phyloP scores from a whole-genome alignment of 257 asterid species.

The Solanum raphanifolium region DNA sequence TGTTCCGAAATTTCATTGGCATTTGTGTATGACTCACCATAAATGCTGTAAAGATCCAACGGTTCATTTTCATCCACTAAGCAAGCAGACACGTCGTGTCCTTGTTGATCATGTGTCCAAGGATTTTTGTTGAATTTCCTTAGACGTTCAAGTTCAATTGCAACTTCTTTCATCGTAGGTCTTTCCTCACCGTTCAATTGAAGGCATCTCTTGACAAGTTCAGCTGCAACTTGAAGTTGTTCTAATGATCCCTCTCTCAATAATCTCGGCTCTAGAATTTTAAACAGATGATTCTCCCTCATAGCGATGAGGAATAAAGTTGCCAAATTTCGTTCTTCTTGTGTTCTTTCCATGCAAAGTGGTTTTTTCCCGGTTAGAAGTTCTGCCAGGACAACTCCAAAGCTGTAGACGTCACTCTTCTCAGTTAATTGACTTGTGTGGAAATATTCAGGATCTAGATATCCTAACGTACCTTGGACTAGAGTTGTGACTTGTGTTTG shows the following conservation, averaged over 20 bases:
- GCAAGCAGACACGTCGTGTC: not conserved
- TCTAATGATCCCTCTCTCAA: not conserved
- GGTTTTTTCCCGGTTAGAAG: not conserved
- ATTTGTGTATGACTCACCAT: not conserved
- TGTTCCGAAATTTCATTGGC: conserved; percentile 10
- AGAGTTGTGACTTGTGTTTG: not conserved
- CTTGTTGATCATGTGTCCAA: not conserved
- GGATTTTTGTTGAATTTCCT: not conserved
- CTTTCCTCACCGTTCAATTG: not conserved
- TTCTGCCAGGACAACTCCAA: not conserved
- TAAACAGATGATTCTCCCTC: not conserved
- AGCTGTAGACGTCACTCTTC: not conserved
- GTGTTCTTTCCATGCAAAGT: not conserved
- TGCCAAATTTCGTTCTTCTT: not conserved
- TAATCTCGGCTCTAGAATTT: not conserved
- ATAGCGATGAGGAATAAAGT: not conserved
- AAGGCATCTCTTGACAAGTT: not conserved
- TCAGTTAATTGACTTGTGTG: not conserved
- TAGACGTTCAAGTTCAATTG: not conserved
- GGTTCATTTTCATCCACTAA: not conserved
- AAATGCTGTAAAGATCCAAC: conserved; percentile 39
- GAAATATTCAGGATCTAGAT: not conserved
- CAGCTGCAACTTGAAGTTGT: not conserved
- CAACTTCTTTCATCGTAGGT: not conserved
- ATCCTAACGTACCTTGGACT: not conserved